Base-by-base conservation (phyloP, 2,329 filamentous ascomycete genomes). In the Colletotrichum euphorbiae region DNA sequence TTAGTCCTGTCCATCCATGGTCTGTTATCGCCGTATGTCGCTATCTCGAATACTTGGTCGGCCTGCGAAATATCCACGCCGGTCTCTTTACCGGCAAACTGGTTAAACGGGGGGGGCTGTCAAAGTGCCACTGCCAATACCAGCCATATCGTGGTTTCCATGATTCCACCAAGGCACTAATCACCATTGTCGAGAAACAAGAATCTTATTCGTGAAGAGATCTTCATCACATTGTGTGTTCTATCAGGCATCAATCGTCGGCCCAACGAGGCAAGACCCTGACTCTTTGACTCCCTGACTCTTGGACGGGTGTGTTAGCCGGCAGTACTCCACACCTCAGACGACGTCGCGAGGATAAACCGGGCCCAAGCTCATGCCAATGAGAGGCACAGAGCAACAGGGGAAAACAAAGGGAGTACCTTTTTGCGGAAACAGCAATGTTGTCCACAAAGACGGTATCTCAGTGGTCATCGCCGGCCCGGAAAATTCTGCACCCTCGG, bases 401-500 rank as follows among this genome's bases (percentile, higher is more conserved):
- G 11, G 55, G 21, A 24, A 46, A 13, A 31, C 11, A 33, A 12
- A 51, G 6, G 19, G 4, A 33, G 24, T 56, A 11, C 17, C 45
- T 21, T 21, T 12, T 12, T 4, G 1, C 21, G 8, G 19, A 8
- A n/a, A 48, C 5, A n/a, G 3, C 8, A 9, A 48, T 15, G 5
- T 38, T 38, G 13, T 8, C 28, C 28, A 28, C 28, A 6, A 28
- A 28, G 28, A 28, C 28, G 28, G 28, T 28, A 8, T 28, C n/a
- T 17, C 33, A 40, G 42, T 38, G 15, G 12, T 24, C 19, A 36
- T 46, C 33, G 61, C 61, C 61, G 61, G 40, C 55, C 61, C 66
- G 61, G 42, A 69, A 69, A 69, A 66, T 60, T 69, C 54, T 69
- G 66, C 61, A 43, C 11, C 12, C 48, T 69, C 61, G 61, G 61